Evolutionary conservation across 345 rosid species (phyloP).

Genomic region (Populus davidiana): DNA sequence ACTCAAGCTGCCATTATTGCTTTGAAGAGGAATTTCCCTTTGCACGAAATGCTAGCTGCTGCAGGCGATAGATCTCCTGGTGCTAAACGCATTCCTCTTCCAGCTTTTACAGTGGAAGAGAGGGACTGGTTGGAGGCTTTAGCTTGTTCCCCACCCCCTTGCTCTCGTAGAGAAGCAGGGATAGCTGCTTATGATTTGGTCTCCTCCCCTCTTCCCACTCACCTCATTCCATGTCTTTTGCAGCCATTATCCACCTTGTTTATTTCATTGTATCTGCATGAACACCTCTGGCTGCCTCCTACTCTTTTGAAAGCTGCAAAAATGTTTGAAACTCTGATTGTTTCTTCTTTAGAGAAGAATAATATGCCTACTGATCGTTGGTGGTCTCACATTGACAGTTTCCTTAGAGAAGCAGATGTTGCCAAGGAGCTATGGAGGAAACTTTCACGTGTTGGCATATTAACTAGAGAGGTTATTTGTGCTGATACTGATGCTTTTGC

Average conservation of each 20-base stretch:
- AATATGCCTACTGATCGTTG: slow-evolving; percentile 51
- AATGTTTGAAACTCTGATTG: slow-evolving; percentile 51
- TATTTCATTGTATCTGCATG: slow-evolving; percentile 74
- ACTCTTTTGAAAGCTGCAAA: slow-evolving; percentile 58
- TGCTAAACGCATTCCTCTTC: slow-evolving; percentile 66
- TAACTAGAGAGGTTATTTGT: slow-evolving; percentile 46
- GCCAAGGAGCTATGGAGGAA: slow-evolving; percentile 52
- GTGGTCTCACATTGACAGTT: slow-evolving; percentile 58
- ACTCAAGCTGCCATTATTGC: slow-evolving; percentile 89
- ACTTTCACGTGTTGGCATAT: slow-evolving; percentile 58
- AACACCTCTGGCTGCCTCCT: slow-evolving; percentile 76
- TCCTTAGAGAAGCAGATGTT: slow-evolving; percentile 62
- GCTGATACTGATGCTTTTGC: slow-evolving; percentile 36
- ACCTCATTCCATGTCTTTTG: slow-evolving; percentile 76
- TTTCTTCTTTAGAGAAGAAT: slow-evolving; percentile 53
- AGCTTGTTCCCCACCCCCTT: slow-evolving; percentile 84
- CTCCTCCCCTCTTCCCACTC: slow-evolving; percentile 77
- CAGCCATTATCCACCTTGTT: slow-evolving; percentile 65
- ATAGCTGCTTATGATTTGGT: slow-evolving; percentile 71
- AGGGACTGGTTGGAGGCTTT: slow-evolving; percentile 97
- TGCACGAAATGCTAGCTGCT: slow-evolving; percentile 72
- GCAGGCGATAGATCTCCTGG: slow-evolving; percentile 54
- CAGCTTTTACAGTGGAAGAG: slow-evolving; percentile 76
- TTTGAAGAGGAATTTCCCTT: slow-evolving; percentile 88
- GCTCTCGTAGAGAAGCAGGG: slow-evolving; percentile 96